Conservation (phyloP, 805 yeast genomes). For the Yarrowia sp. region DNA sequence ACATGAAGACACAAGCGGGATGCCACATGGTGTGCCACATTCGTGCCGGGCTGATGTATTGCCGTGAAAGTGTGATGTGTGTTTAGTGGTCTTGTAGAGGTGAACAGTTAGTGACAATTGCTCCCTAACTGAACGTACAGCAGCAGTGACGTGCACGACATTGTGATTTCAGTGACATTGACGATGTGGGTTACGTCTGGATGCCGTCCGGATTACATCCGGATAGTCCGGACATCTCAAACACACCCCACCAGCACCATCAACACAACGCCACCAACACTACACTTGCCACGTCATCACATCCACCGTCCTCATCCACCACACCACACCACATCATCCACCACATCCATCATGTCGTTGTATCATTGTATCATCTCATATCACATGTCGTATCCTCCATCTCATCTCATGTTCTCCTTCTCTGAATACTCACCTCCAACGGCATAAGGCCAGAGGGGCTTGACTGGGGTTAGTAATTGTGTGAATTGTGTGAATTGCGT, state of each 20-base stretch:
- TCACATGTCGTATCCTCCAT: background rate
- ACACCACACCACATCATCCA: background rate
- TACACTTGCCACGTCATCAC: background rate
- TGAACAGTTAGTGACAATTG: too few relatives aligned
- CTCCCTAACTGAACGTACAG: too few relatives aligned
- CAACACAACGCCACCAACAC: background rate
- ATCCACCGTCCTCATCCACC: background rate
- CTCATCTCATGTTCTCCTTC: background rate
- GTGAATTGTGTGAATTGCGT: background rate
- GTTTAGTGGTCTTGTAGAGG: too few relatives aligned
- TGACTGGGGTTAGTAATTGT: conserved; percentile 41
- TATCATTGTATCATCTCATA: background rate
- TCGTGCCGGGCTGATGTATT: too few relatives aligned
- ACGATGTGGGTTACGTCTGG: too few relatives aligned
- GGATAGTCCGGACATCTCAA: too few relatives aligned
- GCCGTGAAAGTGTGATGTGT: too few relatives aligned
- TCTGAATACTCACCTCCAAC: conserved; percentile 62
- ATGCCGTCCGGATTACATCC: too few relatives aligned
- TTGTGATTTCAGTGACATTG: too few relatives aligned
- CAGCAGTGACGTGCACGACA: too few relatives aligned
- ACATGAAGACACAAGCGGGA: too few relatives aligned
- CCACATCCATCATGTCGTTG: background rate
- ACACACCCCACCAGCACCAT: background rate
- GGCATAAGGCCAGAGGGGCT: conserved; percentile 85
- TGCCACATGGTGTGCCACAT: too few relatives aligned